Conservation (phyloP, 495 filamentous ascomycete species). For the Astrocystis sublimbata region DNA sequence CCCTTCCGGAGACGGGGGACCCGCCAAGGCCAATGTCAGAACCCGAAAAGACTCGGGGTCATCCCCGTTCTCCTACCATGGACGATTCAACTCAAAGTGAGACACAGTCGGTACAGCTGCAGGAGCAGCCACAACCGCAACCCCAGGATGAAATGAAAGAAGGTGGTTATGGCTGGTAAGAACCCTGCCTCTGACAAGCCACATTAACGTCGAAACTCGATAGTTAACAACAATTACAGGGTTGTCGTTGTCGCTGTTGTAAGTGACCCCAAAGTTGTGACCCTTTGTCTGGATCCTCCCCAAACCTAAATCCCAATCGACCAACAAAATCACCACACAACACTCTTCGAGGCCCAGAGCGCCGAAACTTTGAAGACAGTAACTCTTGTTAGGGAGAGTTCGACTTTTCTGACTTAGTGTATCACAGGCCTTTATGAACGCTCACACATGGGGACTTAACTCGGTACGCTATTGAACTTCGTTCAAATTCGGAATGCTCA, state of each 20-base stretch:
- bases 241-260: constrained; percentile 50
- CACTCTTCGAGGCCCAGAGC: too few species aligned
- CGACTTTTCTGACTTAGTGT: not conserved
- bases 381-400: not conserved
- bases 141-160: constrained; percentile 39
- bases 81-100: not conserved
- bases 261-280: not conserved
- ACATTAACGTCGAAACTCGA: not conserved
- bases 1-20: not conserved
- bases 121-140: not conserved
- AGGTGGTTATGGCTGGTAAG: constrained; percentile 51
- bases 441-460: constrained; percentile 63
- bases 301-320: not conserved
- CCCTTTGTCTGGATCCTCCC: not conserved
- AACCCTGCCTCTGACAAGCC: not conserved
- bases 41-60: constrained; percentile 2
- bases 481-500: not conserved
- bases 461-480: constrained; percentile 38
- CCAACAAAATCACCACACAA: not conserved
- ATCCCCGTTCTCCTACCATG: not conserved
- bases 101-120: not conserved
- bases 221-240: constrained; percentile 33
- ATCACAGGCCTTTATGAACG: constrained; percentile 50
- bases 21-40: constrained; percentile 11
- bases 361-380: too few species aligned